Evolutionary conservation across 2,329 filamentous ascomycete species (phyloP).

Genomic region (Lasiodiplodia theobromae): DNA sequence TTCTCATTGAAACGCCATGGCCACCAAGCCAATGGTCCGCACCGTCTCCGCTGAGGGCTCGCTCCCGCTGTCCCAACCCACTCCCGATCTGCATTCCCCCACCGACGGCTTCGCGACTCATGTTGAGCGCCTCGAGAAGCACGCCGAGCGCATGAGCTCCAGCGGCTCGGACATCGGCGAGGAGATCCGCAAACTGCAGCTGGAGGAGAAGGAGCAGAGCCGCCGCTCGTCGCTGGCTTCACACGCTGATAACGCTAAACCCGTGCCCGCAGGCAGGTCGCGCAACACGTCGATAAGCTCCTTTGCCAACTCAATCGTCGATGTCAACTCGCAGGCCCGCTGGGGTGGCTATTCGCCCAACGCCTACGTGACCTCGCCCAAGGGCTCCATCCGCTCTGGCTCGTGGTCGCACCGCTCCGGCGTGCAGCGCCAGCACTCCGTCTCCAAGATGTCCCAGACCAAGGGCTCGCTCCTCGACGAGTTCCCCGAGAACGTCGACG

Average conservation of each 20-base stretch:
- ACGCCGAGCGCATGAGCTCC: slow-evolving; percentile 75
- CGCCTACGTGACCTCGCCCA: slow-evolving; percentile 72
- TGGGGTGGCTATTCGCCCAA: slow-evolving; percentile 74
- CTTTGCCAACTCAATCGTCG: slow-evolving; percentile 68
- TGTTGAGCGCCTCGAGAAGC: slow-evolving; percentile 76
- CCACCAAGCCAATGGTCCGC: slow-evolving; percentile 29
- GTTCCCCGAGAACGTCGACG: slow-evolving; percentile 43
- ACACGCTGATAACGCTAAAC: slow-evolving; percentile 10
- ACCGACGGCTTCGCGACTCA: slow-evolving; percentile 70
- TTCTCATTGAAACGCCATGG: slow-evolving; percentile 28
- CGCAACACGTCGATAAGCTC: slow-evolving; percentile 53
- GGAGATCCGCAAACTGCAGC: slow-evolving; percentile 76
- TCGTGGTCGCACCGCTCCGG: slow-evolving; percentile 47
- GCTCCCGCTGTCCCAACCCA: slow-evolving; percentile 60
- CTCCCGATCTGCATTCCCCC: slow-evolving; percentile 67
- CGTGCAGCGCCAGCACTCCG: slow-evolving; percentile 47
- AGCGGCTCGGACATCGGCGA: slow-evolving; percentile 77
- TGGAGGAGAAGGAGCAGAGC: slow-evolving; percentile 74
- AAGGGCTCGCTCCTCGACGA: slow-evolving; percentile 51
- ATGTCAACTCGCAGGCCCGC: slow-evolving; percentile 70
- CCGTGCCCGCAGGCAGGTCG: slow-evolving; percentile 37
- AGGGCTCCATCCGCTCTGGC: slow-evolving; percentile 64
- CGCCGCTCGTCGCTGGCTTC: slow-evolving; percentile 62
- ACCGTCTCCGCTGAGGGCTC: slow-evolving; percentile 31
- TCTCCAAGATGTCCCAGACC: slow-evolving; percentile 35